Conservation (phyloP, 768 basidiomycete genomes). For the Phlegmacium glaucopus region DNA sequence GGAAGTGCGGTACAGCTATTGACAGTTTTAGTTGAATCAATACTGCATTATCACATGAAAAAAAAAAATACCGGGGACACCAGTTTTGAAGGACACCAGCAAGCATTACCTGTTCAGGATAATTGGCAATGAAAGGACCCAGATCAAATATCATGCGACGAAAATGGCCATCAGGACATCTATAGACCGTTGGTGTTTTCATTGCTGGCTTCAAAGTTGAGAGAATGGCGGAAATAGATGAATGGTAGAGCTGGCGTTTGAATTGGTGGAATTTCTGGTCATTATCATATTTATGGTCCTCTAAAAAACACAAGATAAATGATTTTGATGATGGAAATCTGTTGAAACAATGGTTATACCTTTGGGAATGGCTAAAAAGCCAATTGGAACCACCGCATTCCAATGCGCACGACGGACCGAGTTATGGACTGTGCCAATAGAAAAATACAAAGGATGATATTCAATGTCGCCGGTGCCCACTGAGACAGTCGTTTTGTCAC, state of each 20-base stretch:
- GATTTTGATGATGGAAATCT: no score
- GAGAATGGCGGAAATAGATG: conserved; percentile 20
- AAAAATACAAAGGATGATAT: conserved; percentile 12
- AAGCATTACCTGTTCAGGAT: conserved; percentile 27
- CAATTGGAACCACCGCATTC: background rate
- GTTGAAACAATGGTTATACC: no score
- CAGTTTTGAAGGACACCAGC: conserved; percentile 30
- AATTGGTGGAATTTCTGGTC: conserved; percentile 23
- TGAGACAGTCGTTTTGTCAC: conserved; percentile 16
- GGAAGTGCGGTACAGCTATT: no score
- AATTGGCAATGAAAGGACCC: conserved; percentile 33
- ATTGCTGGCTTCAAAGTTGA: conserved; percentile 21
- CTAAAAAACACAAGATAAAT: background rate
- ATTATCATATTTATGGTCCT: conserved; percentile 6
- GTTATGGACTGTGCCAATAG: conserved; percentile 11
- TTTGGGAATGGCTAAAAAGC: conserved; percentile 5
- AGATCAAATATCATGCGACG: conserved; percentile 24
- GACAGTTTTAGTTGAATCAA: conserved; percentile 24
- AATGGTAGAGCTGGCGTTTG: conserved; percentile 26
- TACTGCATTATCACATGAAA: background rate
- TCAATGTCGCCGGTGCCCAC: conserved; percentile 10
- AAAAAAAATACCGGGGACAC: conserved; percentile 22
- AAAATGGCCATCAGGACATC: conserved; percentile 29
- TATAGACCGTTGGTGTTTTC: conserved; percentile 20
- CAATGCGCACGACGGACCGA: conserved; percentile 4